Evolutionary conservation across 139 green algal genomes (phyloP), one percentile per base, ranked within the genome.

Genomic region (Eudorina sp.): DNA sequence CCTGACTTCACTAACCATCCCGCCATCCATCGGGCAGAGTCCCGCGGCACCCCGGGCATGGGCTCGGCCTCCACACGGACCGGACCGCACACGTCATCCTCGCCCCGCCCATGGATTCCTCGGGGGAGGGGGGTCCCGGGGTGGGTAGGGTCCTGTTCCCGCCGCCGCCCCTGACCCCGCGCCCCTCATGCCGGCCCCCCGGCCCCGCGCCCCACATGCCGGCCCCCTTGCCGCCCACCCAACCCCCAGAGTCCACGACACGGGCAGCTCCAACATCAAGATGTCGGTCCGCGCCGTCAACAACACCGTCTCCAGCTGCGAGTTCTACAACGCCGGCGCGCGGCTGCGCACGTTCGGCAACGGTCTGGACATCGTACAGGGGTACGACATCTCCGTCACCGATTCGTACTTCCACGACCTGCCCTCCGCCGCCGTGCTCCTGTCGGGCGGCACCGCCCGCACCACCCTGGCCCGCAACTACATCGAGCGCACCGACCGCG

Each of bases 381-480:
- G 48, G 18, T 82, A 89, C 84, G 70, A 62, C 53, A 25, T 83
- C 2, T 25, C 40, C 70, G 51, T 89, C 18, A 16, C 25, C 3
- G 84, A 89, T 70, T 82, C 53, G 70, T 89, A 89, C 72, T 55
- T 89, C 29, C 84, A 89, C 69, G 84, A 89, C 84, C 2, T 84
- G 18, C 73, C 84, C 7, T 75, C 36, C 21, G 84, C 73, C 19
- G 84, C 41, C 8, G 43, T 89, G 38, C 41, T 77, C 25, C 72
- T 89, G 41, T 62, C 74, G 18, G 85, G 73, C 43, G 85, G 85
- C 40, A 58, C 73, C 2, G 38, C 58, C 25, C 41, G 64, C 34
- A 48, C 43, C 21, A 21, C 8, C 19, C 36, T 89, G 19, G 34
- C 64, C 45, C 81, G 81, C 64, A 87, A 87, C 81, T 86, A 77